Evolutionary conservation across 805 yeast genomes (phyloP), one percentile per base, ranked within the genome.

Genomic region (Metschnikowia drakensbergensis): DNA sequence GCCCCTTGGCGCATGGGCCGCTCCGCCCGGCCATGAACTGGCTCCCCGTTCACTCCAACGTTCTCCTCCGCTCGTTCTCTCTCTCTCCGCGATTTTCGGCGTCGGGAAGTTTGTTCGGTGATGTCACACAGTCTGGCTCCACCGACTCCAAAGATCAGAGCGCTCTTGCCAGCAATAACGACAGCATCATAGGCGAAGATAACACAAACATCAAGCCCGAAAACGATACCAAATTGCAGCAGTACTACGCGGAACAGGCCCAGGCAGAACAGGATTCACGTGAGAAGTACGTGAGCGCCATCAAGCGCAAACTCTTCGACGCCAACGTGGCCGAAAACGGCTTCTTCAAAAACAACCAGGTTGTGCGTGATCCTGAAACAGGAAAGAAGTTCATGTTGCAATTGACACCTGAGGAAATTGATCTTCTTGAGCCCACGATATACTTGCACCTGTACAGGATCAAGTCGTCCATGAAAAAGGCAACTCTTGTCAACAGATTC

Each of bases 401-500:
- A 31, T 74, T 92, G 45, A 71, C 81, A 3, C 69, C 71, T 35
- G 76, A 78, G 47, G 96, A 90, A 65, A 81, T 88, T 47, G 86
- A 84, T 47, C 79, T 83, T 2, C 74, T 92, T 51, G 97, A 90
- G 66, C 98, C 98, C 25, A 82, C 94, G 9, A 79, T 92, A n/a
- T 89, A 82, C 67, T 68, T 87, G 49, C 79, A 85, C 64, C 86
- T 96, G 8, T 84, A 76, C 73, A 79, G 98, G 67, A 77, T 91
- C 58, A 88, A 88, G 65, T 80, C 91, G n/a, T 84, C 96, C 5
- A 80, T 85, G 74, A 92, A 92, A 69, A 92, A 92, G 69, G 88
- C 94, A 39, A 88, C 88, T 8, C 73, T 82, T 35, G 86, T 89
- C 42, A 74, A 88, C 55, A 77, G 97, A 56, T 80, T 90, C 61